A percentile compares a stretch with the other conserved stretches of the same genome.
These are phyloP conservation scores for Rhipidocladum racemiflorum DNA, from an alignment of 176 grass and related monocot species.

Conservation along the genomic window DNA sequence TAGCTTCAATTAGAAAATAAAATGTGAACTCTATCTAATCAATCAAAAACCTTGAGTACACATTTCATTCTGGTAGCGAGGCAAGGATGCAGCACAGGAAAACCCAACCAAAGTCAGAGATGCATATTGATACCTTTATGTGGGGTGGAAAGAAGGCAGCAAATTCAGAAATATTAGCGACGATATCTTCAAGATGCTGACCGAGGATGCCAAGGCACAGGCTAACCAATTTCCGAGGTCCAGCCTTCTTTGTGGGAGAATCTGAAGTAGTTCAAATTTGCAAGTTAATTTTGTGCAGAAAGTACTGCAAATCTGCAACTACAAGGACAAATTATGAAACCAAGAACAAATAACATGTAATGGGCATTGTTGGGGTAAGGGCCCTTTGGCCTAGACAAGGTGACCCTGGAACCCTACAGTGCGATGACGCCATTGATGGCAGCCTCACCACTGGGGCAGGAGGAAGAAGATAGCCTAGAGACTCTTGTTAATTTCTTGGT, in stretches of 20 bases:
- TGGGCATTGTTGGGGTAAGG: too few species aligned
- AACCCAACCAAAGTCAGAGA: background rate
- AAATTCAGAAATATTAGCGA: slow-evolving; percentile 71
- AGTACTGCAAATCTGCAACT: background rate
- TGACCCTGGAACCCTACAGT: too few species aligned
- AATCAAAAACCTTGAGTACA: background rate
- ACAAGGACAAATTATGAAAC: background rate
- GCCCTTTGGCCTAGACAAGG: too few species aligned
- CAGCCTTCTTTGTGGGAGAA: slow-evolving; percentile 54
- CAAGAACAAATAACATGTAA: background rate
- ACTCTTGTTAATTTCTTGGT: too few species aligned
- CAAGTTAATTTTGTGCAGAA: background rate
- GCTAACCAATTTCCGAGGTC: slow-evolving; percentile 71
- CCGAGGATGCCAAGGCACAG: slow-evolving; percentile 85
- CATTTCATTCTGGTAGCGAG: background rate
- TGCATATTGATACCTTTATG: slow-evolving; percentile 66
- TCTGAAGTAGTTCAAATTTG: slow-evolving; percentile 46
- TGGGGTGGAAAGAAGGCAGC: slow-evolving; percentile 66
- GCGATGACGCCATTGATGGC: too few species aligned
- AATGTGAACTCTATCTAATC: background rate
- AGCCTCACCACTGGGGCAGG: too few species aligned
- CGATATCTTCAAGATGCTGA: slow-evolving; percentile 85
- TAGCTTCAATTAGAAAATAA: background rate
- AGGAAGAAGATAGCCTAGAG: too few species aligned
- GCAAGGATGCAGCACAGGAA: slow-evolving; percentile 4